Evolutionary conservation across 2,329 filamentous ascomycete species (phyloP).

Genomic region (Phaeophleospora eucalypticola): DNA sequence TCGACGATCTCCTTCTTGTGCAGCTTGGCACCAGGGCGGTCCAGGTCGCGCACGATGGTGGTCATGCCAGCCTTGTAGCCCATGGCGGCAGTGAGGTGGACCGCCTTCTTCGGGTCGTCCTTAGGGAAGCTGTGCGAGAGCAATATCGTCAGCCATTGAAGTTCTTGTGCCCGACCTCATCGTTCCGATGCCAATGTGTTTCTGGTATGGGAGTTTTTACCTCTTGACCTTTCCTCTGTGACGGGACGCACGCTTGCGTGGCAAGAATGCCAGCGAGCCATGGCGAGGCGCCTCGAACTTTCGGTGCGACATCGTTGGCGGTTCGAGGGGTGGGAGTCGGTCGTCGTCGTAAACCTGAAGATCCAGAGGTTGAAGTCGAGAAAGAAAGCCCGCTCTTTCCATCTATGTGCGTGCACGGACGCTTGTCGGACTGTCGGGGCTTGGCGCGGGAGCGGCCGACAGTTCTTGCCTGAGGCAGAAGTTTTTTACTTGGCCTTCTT

Average conservation of each 20-base stretch:
- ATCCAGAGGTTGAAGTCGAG: background rate
- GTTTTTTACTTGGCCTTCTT: too few relatives aligned
- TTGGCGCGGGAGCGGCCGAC: background rate
- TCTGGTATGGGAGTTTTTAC: conserved; percentile 48
- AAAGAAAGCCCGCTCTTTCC: too few relatives aligned
- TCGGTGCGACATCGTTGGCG: conserved; percentile 52
- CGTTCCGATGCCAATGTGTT: too few relatives aligned
- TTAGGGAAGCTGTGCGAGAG: conserved; percentile 82
- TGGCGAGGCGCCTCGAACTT: conserved; percentile 88
- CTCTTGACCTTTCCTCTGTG: conserved; percentile 98
- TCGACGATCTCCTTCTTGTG: conserved; percentile 99
- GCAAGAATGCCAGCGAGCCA: conserved; percentile 62
- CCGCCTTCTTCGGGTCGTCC: conserved; percentile 99
- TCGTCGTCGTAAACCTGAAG: conserved; percentile 4
- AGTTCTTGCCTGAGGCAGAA: too few relatives aligned
- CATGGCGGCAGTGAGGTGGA: conserved; percentile 92
- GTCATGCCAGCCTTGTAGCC: conserved; percentile 99
- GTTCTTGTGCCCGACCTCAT: background rate
- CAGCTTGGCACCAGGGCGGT: conserved; percentile 97
- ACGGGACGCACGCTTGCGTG: conserved; percentile 79
- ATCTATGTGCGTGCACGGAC: background rate
- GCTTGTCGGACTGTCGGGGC: background rate
- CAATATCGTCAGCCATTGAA: conserved; percentile 13
- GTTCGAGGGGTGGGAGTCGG: conserved; percentile 6
- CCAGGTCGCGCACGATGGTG: conserved; percentile 98